Percentiles rank a stretch among this genome's conserved stretches.
Conservation (phyloP, 345 rosid genomes). For the Eucalyptus curtisii region DNA sequence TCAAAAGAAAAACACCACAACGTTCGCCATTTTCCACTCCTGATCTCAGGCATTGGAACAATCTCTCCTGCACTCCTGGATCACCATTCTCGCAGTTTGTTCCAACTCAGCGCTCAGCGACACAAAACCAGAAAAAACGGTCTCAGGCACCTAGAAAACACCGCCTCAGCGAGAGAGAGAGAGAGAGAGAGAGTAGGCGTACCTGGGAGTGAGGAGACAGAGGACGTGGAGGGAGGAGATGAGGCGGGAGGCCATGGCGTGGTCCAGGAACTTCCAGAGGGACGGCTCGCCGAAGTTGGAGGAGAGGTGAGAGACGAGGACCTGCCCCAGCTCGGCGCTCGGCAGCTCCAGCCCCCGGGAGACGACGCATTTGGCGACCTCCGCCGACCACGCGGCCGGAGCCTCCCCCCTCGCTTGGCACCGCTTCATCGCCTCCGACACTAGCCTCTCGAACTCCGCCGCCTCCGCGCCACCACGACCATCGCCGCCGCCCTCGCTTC, state of each 20-base stretch:
- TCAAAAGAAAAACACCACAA: background rate
- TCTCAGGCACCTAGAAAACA: background rate
- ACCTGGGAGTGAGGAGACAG: constrained; percentile 39
- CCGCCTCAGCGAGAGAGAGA: background rate
- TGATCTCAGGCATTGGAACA: background rate
- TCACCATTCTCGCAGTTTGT: background rate
- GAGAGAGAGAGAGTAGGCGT: background rate
- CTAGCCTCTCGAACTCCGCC: background rate
- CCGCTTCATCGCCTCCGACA: constrained; percentile 1
- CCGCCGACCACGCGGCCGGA: constrained; percentile 15
- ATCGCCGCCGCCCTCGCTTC: background rate
- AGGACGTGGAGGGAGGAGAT: constrained; percentile 39
- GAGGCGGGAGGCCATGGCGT: constrained; percentile 24
- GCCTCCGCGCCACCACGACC: background rate
- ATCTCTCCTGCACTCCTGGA: background rate
- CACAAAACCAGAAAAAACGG: background rate
- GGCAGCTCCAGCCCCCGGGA: constrained; percentile 11
- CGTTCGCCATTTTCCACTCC: background rate
- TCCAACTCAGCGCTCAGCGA: background rate
- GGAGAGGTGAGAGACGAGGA: constrained; percentile 32
- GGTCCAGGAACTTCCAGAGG: constrained; percentile 44
- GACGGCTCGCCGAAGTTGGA: constrained; percentile 29
- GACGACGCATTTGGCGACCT: constrained; percentile 15
- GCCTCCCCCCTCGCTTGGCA: background rate
- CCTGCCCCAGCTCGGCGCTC: constrained; percentile 23